phyloP scores from a whole-genome alignment of 371 early-diverging fungal genomes.

The Syncephalastrum racemosum region DNA sequence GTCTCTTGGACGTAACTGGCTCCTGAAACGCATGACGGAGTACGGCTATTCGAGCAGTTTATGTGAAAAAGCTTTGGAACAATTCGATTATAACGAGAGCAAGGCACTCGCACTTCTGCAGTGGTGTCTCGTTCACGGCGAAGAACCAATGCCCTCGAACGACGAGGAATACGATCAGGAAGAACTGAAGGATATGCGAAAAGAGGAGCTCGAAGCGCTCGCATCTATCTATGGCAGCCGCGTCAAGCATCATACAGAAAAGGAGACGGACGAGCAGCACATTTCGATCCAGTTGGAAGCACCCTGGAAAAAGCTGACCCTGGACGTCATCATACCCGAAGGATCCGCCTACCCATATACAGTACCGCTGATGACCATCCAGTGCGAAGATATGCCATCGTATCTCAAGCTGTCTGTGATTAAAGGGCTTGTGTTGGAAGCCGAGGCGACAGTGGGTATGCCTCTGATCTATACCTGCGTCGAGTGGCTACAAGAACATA shows the following conservation, averaged over 20 bases:
- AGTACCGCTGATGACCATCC: slow-evolving; percentile 64
- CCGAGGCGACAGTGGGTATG: slow-evolving; percentile 54
- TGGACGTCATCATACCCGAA: slow-evolving; percentile 59
- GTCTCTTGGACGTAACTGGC: slow-evolving; percentile 62
- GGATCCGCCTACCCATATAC: slow-evolving; percentile 62
- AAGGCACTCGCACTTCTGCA: slow-evolving; percentile 53
- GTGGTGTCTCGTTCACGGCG: slow-evolving; percentile 41
- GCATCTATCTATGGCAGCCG: slow-evolving; percentile 66
- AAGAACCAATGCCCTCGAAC: slow-evolving; percentile 27
- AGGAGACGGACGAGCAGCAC: slow-evolving; percentile 24
- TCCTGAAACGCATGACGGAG: slow-evolving; percentile 58
- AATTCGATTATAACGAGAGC: slow-evolving; percentile 46
- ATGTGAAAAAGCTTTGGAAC: slow-evolving; percentile 50
- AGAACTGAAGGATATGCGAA: slow-evolving; percentile 34
- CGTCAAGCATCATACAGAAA: slow-evolving; percentile 19
- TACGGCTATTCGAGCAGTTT: slow-evolving; percentile 60
- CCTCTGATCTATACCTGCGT: slow-evolving; percentile 72
- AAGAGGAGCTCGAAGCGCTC: slow-evolving; percentile 52
- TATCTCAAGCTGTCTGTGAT: slow-evolving; percentile 71
- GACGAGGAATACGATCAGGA: slow-evolving; percentile 20
- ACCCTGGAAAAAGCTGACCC: slow-evolving; percentile 24
- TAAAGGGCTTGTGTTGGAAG: slow-evolving; percentile 55
- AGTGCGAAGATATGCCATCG: slow-evolving; percentile 64
- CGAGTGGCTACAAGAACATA: slow-evolving; percentile 68
- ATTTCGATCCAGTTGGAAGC: slow-evolving; percentile 17